A percentile compares a stretch with the other conserved stretches of the same genome.
These are phyloP conservation scores for Astrephomene gubernaculifera DNA, from an alignment of 139 green algal genomes.

Conservation along the genomic window DNA sequence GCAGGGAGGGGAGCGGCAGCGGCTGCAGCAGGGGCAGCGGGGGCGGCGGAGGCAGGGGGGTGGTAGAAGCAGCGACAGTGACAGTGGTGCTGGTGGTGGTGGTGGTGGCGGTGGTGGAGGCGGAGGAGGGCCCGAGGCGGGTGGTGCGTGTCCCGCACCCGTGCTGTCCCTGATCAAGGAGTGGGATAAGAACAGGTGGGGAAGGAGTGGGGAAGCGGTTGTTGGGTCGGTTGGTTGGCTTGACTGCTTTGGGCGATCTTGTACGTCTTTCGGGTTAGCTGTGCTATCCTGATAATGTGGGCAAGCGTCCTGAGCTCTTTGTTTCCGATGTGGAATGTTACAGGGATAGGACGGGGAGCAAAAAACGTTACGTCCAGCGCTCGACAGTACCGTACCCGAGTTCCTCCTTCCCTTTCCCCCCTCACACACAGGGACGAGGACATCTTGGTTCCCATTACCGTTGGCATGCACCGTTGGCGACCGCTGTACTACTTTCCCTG, in stretches of 20 bases:
- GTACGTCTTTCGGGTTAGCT: too few relatives aligned
- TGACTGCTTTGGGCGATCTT: too few relatives aligned
- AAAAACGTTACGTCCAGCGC: too few relatives aligned
- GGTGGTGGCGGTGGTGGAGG: background rate
- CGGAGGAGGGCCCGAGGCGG: background rate
- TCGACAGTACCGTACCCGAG: too few relatives aligned
- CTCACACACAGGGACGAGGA: constrained; percentile 33
- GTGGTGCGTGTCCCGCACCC: background rate
- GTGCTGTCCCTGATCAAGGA: constrained; percentile 33
- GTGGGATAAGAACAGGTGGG: constrained; percentile 13
- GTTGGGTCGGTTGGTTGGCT: too few relatives aligned
- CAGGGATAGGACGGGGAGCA: too few relatives aligned
- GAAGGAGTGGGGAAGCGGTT: background rate
- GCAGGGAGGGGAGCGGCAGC: background rate
- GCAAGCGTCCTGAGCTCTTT: too few relatives aligned
- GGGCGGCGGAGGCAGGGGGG: background rate
- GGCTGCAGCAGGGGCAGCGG: background rate
- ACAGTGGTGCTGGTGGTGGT: background rate
- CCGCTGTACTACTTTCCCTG: constrained; percentile 23
- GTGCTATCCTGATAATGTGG: too few relatives aligned
- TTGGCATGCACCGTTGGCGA: background rate
- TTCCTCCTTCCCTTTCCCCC: background rate
- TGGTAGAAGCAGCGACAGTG: background rate
- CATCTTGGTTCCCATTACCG: constrained; percentile 37
- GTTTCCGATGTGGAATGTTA: too few relatives aligned